These are phyloP conservation scores for Pythium aquatile DNA, from an alignment of 352 stramenopile species.

Conservation along the genomic window DNA sequence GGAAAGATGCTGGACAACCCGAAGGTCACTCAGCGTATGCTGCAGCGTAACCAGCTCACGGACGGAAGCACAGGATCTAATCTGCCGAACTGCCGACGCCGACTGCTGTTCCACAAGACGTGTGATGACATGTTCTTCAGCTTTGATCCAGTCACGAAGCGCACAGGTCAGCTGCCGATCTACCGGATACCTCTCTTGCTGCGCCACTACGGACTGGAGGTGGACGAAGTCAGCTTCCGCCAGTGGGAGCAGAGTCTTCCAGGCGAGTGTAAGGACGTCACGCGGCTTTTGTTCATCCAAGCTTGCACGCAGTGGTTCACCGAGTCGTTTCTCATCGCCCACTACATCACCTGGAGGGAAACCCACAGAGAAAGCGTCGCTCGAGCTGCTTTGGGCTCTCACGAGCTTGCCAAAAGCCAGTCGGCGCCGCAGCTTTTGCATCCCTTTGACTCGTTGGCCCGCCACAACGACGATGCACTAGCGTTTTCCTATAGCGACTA, in stretches of 20 bases:
- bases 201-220: slow-evolving; percentile 36
- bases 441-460: slow-evolving; percentile 45
- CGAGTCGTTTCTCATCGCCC: slow-evolving; percentile 42
- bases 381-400: slow-evolving; percentile 15
- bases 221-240: slow-evolving; percentile 42
- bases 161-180: slow-evolving; percentile 35
- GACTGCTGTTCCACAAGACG: slow-evolving; percentile 41
- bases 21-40: slow-evolving; percentile 52
- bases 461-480: slow-evolving; percentile 36
- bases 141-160: slow-evolving; percentile 41
- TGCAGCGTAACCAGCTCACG: slow-evolving; percentile 36
- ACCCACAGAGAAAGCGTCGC: neutral
- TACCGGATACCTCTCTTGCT: slow-evolving; percentile 41
- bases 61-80: neutral
- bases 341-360: slow-evolving; percentile 16
- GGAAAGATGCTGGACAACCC: slow-evolving; percentile 44
- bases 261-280: slow-evolving; percentile 29
- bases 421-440: slow-evolving; percentile 36
- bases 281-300: slow-evolving; percentile 41
- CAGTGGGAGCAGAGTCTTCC: slow-evolving; percentile 60
- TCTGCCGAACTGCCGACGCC: neutral
- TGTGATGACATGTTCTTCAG: slow-evolving; percentile 47
- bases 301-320: slow-evolving; percentile 54
- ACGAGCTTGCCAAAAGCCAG: slow-evolving; percentile 26
- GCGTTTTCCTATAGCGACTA: slow-evolving; percentile 55